Base-by-base conservation (phyloP, 164 flowering plant species). In the Piper longum region DNA sequence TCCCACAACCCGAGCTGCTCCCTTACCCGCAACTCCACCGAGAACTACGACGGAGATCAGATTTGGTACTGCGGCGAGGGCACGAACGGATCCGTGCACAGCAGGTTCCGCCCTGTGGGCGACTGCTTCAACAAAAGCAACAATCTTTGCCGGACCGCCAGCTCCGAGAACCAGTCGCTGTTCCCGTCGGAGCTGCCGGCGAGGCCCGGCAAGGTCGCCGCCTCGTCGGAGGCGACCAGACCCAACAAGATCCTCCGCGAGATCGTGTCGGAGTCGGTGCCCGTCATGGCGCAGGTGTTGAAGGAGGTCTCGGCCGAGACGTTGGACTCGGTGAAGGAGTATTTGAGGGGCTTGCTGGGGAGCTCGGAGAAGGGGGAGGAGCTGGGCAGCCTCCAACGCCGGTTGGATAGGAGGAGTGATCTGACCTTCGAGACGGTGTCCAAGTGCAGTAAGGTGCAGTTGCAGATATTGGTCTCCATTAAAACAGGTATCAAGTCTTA, bases 1-100 rank as follows among this genome's bases (percentile, higher is more conserved):
- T 88, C 96, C 0, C 99, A 93, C 74, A 93, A 93, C 64, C 95
- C 96, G 14, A 93, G 99, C 68, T 93, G 99, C 73, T 93, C 99
- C 0, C 74, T 93, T 8, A 88, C 97, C 0, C 76, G 85, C 0
- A 85, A 90, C 69, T 93, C 97, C 0, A 85, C 91, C 5, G 95
- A 88, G 66, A 72, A 78, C 72, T 88, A 67, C 58, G 96, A 91
- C 66, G 74, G 62, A 60, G 97, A 90, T 71, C 91, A 81, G 60
- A 84, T 87, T 67, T 91, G 98, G 96, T 71, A 87, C 63, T 70
- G 87, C 69, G 98, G 97, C 12, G 98, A 92, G 67, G 98, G 98
- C 63, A 92, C 98, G 51, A 91, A 91, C 68, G 98, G 96, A 41
- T 92, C 98, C 0, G 98, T 92, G 58, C 98, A 92, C 62, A 92